These are phyloP conservation scores for Pichia sp. DNA, from an alignment of 1,139 yeast species.

Conservation along the genomic window DNA sequence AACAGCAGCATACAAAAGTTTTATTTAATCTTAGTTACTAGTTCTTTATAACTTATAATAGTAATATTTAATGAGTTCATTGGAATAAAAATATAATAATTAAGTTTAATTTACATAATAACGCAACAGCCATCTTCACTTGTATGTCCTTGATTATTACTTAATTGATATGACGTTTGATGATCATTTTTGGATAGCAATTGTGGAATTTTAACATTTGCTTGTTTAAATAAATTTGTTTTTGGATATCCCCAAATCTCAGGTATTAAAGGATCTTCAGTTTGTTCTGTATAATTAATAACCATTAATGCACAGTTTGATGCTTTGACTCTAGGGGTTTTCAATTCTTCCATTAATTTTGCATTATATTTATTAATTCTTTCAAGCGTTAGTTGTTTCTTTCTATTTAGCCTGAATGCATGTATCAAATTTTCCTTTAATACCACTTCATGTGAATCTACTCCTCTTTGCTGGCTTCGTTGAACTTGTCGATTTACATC, in stretches of 20 bases:
- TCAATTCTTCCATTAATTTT: slow-evolving; percentile 47
- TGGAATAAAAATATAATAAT: no score
- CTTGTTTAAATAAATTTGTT: slow-evolving; percentile 33
- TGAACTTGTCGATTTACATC: neutral
- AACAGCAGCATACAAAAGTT: slow-evolving; percentile 3
- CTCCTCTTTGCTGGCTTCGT: no score
- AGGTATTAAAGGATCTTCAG: slow-evolving; percentile 44
- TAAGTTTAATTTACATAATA: slow-evolving; percentile 28
- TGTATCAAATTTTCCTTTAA: slow-evolving; percentile 12
- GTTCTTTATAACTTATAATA: no score
- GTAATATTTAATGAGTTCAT: no score
- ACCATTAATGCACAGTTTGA: slow-evolving; percentile 55
- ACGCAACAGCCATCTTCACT: slow-evolving; percentile 35
- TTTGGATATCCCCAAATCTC: slow-evolving; percentile 37
- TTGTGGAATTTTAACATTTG: slow-evolving; percentile 16
- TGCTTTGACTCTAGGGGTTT: slow-evolving; percentile 58
- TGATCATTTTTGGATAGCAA: slow-evolving; percentile 16
- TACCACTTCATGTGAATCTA: neutral
- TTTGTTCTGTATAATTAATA: slow-evolving; percentile 38
- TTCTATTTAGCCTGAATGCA: slow-evolving; percentile 21
- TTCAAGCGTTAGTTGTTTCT: slow-evolving; percentile 46
- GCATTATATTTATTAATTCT: slow-evolving; percentile 57
- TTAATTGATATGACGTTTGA: neutral
- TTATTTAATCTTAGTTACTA: no score
- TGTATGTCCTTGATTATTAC: no score